Evolutionary conservation across 257 asterid species (phyloP), one percentile per base, ranked within the genome.

Genomic region (Anisodus acutangulus): DNA sequence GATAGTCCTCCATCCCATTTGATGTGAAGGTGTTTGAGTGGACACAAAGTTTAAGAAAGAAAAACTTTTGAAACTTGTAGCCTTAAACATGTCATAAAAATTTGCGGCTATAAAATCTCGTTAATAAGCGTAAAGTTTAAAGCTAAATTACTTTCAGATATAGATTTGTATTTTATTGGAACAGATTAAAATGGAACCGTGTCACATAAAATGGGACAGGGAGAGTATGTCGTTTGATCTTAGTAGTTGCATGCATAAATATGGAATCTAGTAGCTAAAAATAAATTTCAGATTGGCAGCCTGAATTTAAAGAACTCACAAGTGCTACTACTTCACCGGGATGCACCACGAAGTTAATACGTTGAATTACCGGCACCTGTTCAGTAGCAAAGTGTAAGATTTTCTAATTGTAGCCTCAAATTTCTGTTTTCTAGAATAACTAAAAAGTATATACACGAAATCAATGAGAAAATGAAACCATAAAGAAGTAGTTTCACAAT

Each of bases 251-350:
- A 74, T 7, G 62, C 62, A 74, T 74, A 74, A 74, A 74, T 3
- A 49, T 74, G 81, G 22, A 22, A 74, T 74, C 11, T 22, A 74
- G 81, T 8, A 22, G 81, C 62, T 26, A 74, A 37, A 31, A 49
- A 74, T 74, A 49, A 74, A 74, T 22, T 49, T 74, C 37, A 74
- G 81, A 74, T 74, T 12, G 45, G 59, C 60, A 49, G 43, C 57
- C 22, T 9, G 45, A 78, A 64, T 45, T 72, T 35, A 47, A 49
- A 13, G 45, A 8, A 91, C 98, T 94, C 92, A 96, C 99, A 82
- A 97, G 76, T 74, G 99, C 99, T 86, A 95, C 94, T 69, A 95
- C 92, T 93, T 97, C 98, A 85, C 95, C 93, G 31, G 98, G 97
- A 87, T 92, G 88, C 82, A 95, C 94, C 79, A 86, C 80, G 82